Conservation (phyloP, 805 yeast genomes). For the Sugiyamaella americana region DNA sequence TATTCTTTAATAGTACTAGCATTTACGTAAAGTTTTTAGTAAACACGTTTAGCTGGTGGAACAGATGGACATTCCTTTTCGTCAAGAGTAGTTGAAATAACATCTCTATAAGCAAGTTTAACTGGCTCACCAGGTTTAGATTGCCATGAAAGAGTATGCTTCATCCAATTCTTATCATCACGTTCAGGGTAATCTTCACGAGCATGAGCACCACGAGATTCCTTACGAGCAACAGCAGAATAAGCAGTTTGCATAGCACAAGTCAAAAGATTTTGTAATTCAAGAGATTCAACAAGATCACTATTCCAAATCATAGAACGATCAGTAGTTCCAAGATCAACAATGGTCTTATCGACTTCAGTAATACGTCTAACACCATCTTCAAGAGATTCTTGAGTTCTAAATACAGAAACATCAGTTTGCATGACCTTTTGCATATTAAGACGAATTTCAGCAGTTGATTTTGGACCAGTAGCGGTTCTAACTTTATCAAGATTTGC, state of each 20-base stretch:
- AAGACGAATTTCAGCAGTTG: slow-evolving; percentile 84
- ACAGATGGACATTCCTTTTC: slow-evolving; percentile 89
- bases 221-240: slow-evolving; percentile 91
- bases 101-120: slow-evolving; percentile 76
- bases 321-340: slow-evolving; percentile 79
- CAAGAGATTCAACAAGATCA: slow-evolving; percentile 92
- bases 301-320: slow-evolving; percentile 99
- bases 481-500: slow-evolving; percentile 86
- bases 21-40: no score
- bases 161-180: slow-evolving; percentile 97
- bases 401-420: slow-evolving; percentile 92
- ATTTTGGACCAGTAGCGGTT: slow-evolving; percentile 71
- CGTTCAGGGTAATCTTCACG: slow-evolving; percentile 96
- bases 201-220: slow-evolving; percentile 99
- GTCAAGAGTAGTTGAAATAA: slow-evolving; percentile 77
- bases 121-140: slow-evolving; percentile 61
- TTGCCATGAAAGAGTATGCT: slow-evolving; percentile 95
- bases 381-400: slow-evolving; percentile 86
- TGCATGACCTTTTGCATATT: slow-evolving; percentile 97
- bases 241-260: slow-evolving; percentile 95
- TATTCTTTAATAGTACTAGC: no score
- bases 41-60: slow-evolving; percentile 95
- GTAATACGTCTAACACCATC: slow-evolving; percentile 80
- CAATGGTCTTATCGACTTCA: slow-evolving; percentile 66
- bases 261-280: slow-evolving; percentile 90